phyloP scores from a whole-genome alignment of 208 protist species.

The Trypanosoma lewisi region DNA sequence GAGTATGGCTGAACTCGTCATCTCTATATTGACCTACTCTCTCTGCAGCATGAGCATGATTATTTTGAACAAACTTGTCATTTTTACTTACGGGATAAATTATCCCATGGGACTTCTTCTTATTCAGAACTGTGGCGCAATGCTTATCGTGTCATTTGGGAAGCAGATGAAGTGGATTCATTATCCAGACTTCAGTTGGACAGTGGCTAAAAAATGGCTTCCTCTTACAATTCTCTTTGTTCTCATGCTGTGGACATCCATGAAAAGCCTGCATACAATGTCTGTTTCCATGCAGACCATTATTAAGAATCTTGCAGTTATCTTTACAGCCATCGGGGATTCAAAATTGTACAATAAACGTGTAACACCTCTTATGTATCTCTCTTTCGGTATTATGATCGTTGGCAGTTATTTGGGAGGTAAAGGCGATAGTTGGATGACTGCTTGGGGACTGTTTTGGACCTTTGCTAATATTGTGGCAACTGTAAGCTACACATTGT shows the following conservation, averaged over 20 bases:
- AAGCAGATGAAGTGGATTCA: conserved; percentile 41
- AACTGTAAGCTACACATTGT: conserved; percentile 83
- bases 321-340: conserved; percentile 83
- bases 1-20: conserved; percentile 19
- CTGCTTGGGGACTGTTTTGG: conserved; percentile 74
- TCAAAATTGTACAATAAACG: conserved; percentile 54
- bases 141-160: conserved; percentile 50
- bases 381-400: conserved; percentile 27
- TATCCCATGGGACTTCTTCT: conserved; percentile 71
- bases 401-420: conserved; percentile 21
- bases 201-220: conserved; percentile 57
- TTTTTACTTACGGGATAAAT: conserved; percentile 61
- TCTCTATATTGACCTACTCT: conserved; percentile 67
- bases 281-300: conserved; percentile 85
- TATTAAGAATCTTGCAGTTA: conserved; percentile 79
- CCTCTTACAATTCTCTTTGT: conserved; percentile 80
- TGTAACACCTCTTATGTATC: conserved; percentile 44
- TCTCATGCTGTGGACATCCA: conserved; percentile 81
- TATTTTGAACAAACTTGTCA: conserved; percentile 84
- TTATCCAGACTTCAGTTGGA: conserved; percentile 58
- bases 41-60: conserved; percentile 84
- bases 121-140: conserved; percentile 65
- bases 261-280: conserved; percentile 80
- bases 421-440: conserved; percentile 76
- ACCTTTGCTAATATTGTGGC: conserved; percentile 70